phyloP scores from a whole-genome alignment of 2,329 filamentous ascomycete genomes.

The Xylaria sp. region DNA sequence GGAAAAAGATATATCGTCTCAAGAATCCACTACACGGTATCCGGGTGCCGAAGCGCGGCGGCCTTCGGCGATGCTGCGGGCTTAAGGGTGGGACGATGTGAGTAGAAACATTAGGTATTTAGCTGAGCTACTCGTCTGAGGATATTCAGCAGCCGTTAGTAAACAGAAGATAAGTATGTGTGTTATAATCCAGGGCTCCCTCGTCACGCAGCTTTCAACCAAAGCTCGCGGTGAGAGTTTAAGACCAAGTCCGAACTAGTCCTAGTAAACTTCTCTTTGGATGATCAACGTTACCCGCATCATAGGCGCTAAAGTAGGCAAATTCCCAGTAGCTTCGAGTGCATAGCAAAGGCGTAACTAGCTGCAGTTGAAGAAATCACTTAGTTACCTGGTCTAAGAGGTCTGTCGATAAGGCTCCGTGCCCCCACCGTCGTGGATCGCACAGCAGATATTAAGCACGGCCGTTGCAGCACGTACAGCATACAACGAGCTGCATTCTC shows the following conservation, averaged over 20 bases:
- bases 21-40: background rate
- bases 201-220: slow-evolving; percentile 11
- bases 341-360: slow-evolving; percentile 16
- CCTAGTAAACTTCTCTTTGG: slow-evolving; percentile 15
- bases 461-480: slow-evolving; percentile 25
- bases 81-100: background rate
- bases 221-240: slow-evolving; percentile 26
- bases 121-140: background rate
- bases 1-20: background rate
- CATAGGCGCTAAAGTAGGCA: slow-evolving; percentile 21
- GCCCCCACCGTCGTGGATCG: slow-evolving; percentile 15
- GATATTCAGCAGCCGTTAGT: background rate
- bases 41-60: background rate
- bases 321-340: slow-evolving; percentile 12
- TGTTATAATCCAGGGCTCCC: background rate
- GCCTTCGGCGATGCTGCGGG: background rate
- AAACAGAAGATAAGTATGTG: background rate
- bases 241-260: slow-evolving; percentile 13
- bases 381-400: background rate
- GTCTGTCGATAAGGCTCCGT: slow-evolving; percentile 21
- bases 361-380: slow-evolving; percentile 5
- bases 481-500: slow-evolving; percentile 7
- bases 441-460: slow-evolving; percentile 25
- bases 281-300: slow-evolving; percentile 15
- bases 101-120: background rate